Evolutionary conservation across 352 stramenopile genomes (phyloP), one percentile per base, ranked within the genome.

Genomic region (Globisporangium canariense): DNA sequence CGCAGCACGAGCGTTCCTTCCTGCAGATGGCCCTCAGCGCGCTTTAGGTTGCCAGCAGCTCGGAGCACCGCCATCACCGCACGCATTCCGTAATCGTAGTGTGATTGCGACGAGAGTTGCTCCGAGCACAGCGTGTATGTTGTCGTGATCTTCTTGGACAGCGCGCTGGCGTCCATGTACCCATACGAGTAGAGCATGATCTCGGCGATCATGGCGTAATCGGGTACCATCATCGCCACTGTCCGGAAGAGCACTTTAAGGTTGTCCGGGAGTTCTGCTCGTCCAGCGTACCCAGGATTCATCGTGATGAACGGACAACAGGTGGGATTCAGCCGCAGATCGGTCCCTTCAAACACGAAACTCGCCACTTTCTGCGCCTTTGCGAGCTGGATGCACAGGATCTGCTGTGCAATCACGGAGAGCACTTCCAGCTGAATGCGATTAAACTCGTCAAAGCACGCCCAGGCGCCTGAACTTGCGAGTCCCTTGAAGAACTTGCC

Each of bases 51-150:
- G 18, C 94, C 94, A 6, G 93, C 91, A 8, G 94, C 93, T 52
- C 97, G 86, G 45, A 98, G 79, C 25, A 98, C 94, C 16, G 94
- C 95, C 77, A 98, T 97, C 14, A 98, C 93, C 4, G 94, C 94
- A 36, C 94, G 77, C 90, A 98, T 98, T 28, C 94, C 94, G 73
- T 98, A 98, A 67, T 98, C 94, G 64, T 98, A 98, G 63, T 98
- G 94, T 53, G 91, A 97, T 62, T 98, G 94, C 18, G 86, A 97
- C 9, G 88, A 97, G 3, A 98, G 73, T 65, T 98, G 94, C 65
- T 98, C 92, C 1, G 89, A 97, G 68, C 90, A 98, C 16, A 98
- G 70, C 41, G 95, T 96, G 66, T 98, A 97, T 10, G 93, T 95
- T 1, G 91, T 96, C 25, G 96, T 97, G 64, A 98, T 96, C 69